These are phyloP conservation scores for Kwoniella shandongensis DNA, from an alignment of 768 basidiomycete species.

Conservation along the genomic window DNA sequence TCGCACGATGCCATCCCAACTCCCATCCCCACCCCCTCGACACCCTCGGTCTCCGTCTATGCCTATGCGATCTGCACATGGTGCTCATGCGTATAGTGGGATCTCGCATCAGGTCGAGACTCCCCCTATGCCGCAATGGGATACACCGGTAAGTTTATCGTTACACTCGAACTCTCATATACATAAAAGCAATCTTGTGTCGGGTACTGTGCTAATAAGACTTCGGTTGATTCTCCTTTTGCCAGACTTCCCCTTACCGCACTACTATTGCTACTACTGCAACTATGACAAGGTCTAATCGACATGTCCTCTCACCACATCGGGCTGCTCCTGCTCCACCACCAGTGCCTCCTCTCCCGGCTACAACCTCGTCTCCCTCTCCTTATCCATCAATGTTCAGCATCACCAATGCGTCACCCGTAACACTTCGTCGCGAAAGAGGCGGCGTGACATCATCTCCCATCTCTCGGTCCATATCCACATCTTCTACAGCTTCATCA, in stretches of 20 bases:
- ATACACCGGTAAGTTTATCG: slow-evolving; percentile 11
- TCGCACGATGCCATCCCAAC: slow-evolving; percentile 13
- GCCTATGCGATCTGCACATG: too few species aligned
- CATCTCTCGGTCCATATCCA: slow-evolving; percentile 13
- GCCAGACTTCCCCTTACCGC: slow-evolving; percentile 17
- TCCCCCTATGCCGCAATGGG: slow-evolving; percentile 17
- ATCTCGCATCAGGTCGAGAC: neutral
- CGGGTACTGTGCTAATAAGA: neutral
- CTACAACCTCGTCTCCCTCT: slow-evolving; percentile 8
- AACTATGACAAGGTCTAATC: slow-evolving; percentile 18
- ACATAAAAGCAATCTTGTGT: neutral
- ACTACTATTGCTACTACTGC: neutral
- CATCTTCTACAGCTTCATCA: slow-evolving; percentile 17
- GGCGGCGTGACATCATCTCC: slow-evolving; percentile 7
- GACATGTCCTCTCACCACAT: slow-evolving; percentile 18
- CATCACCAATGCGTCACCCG: neutral
- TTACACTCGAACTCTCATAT: neutral
- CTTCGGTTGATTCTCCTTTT: neutral
- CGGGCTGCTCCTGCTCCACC: slow-evolving; percentile 17
- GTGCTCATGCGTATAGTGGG: too few species aligned
- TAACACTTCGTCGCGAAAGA: neutral
- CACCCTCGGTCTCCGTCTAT: slow-evolving; percentile 9
- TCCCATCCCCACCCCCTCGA: slow-evolving; percentile 17
- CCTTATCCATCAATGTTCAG: slow-evolving; percentile 2
- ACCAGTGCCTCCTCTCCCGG: slow-evolving; percentile 16